Percentiles rank a stretch among this genome's conserved stretches.
Conservation (phyloP, 345 rosid species). For the thale cress (Arabidopsis thaliana) region TAIR10.1 NC_003076.8:9691001-9691500, state of each 20-base stretch:
- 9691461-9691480: neutral
- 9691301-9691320: neutral
- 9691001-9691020: neutral
- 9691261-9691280: neutral
- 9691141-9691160: conserved; percentile 73
- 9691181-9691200: conserved; percentile 52
- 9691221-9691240: conserved; percentile 5
- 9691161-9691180: conserved; percentile 57
- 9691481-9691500: neutral
- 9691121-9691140: conserved; percentile 93
- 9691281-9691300: neutral
- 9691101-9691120: conserved; percentile 94
- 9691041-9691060: conserved; percentile 74
- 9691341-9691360: neutral
- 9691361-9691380: neutral
- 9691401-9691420: neutral
- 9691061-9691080: conserved; percentile 92
- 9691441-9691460: neutral
- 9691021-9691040: neutral
- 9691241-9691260: conserved; percentile 27
- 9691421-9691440: neutral
- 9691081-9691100: conserved; percentile 96
- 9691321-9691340: neutral
- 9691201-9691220: too few relatives aligned
- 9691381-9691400: neutral